A percentile compares a stretch with the other conserved stretches of the same genome.
Conservation (phyloP, 768 basidiomycete genomes). For the Collybiopsis confluens region DNA sequence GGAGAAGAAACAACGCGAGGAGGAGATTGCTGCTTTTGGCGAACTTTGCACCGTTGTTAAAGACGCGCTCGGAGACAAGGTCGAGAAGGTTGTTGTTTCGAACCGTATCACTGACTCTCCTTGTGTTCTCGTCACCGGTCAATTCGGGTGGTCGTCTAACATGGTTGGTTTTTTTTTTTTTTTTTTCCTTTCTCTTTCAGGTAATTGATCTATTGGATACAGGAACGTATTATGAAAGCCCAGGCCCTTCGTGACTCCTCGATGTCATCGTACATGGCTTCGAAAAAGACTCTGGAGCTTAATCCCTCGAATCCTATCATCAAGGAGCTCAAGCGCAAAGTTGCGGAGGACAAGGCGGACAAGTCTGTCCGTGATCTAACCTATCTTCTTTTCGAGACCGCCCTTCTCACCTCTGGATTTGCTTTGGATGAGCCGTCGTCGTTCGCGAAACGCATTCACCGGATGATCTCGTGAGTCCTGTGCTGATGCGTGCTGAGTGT, state of each 20-base stretch:
- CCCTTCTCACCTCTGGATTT: constrained; percentile 93
- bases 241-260: constrained; percentile 94
- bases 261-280: constrained; percentile 99
- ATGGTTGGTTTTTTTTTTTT: constrained; percentile 55
- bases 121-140: constrained; percentile 95
- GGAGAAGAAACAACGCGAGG: constrained; percentile 90
- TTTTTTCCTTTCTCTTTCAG: neutral
- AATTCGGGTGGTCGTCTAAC: constrained; percentile 99
- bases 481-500: neutral
- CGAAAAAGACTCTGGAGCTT: constrained; percentile 96
- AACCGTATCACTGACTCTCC: constrained; percentile 98
- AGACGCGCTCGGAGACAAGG: constrained; percentile 98
- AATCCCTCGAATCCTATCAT: constrained; percentile 91
- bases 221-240: constrained; percentile 99
- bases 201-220: constrained; percentile 11
- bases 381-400: constrained; percentile 94
- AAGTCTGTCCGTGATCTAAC: constrained; percentile 97
- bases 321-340: constrained; percentile 94
- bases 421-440: constrained; percentile 92
- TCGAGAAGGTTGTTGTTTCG: constrained; percentile 97
- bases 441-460: constrained; percentile 94
- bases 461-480: constrained; percentile 79
- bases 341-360: constrained; percentile 96
- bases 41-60: constrained; percentile 94
- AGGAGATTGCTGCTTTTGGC: constrained; percentile 75